phyloP scores from a whole-genome alignment of 2,329 filamentous ascomycete species.

The Botrytis squamosa region DNA sequence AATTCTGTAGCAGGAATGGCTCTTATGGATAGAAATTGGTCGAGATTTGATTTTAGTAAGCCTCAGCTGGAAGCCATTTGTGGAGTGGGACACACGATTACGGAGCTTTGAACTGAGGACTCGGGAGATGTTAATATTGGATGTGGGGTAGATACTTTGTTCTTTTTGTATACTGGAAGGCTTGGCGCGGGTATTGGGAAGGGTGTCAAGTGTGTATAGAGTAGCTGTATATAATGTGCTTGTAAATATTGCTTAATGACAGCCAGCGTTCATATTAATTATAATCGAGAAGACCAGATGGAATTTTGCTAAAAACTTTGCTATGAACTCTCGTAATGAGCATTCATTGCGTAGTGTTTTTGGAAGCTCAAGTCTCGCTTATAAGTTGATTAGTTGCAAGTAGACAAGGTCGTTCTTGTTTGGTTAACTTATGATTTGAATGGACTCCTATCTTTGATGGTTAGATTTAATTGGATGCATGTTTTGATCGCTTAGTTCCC shows the following conservation, averaged over 20 bases:
- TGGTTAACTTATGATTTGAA: background rate
- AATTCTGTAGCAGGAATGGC: background rate
- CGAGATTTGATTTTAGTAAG: slow-evolving; percentile 33
- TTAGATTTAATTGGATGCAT: no score
- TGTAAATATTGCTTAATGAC: background rate
- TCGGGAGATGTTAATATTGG: background rate
- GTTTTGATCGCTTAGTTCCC: background rate
- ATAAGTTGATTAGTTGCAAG: background rate
- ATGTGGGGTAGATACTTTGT: background rate
- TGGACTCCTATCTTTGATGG: no score
- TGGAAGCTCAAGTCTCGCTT: background rate
- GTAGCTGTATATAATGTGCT: background rate
- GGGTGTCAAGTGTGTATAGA: background rate
- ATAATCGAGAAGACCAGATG: background rate
- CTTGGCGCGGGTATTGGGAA: background rate
- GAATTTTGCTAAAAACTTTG: background rate
- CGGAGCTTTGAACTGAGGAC: slow-evolving; percentile 24
- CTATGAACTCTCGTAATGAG: background rate
- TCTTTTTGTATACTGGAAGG: background rate
- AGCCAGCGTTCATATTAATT: slow-evolving; percentile 1
- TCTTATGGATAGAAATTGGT: slow-evolving; percentile 31
- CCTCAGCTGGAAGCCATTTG: slow-evolving; percentile 37
- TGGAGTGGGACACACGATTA: slow-evolving; percentile 33
- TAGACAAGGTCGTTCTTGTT: background rate
- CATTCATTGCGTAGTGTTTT: background rate